Conservation (phyloP, 1,139 yeast species). For the Candida anutae region DNA sequence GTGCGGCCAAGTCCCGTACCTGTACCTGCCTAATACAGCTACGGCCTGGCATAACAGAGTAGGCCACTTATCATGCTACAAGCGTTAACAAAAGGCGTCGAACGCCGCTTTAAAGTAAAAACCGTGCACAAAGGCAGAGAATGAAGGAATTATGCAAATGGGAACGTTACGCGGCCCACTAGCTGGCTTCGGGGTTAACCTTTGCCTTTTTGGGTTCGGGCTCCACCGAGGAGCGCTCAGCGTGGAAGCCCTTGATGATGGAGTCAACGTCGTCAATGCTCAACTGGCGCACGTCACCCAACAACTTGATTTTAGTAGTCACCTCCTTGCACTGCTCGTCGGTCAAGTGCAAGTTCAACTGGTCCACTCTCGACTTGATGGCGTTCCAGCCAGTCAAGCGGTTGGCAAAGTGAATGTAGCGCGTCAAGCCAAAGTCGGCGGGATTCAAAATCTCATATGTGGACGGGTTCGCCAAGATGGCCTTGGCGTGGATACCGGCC, state of each 20-base stretch:
- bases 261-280: slow-evolving; percentile 43
- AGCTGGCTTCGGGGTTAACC: no score
- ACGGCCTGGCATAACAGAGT: no score
- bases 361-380: slow-evolving; percentile 41
- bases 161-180: no score
- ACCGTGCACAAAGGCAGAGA: no score
- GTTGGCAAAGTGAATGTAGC: slow-evolving; percentile 54
- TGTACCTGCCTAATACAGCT: no score
- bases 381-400: slow-evolving; percentile 53
- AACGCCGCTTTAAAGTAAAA: no score
- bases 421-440: slow-evolving; percentile 48
- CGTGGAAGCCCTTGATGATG: slow-evolving; percentile 39
- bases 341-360: slow-evolving; percentile 39
- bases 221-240: slow-evolving; percentile 15
- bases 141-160: no score
- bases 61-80: no score
- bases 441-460: slow-evolving; percentile 53
- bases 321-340: slow-evolving; percentile 53
- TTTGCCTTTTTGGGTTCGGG: slow-evolving; percentile 1
- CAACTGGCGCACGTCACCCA: slow-evolving; percentile 48
- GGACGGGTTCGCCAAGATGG: slow-evolving; percentile 52
- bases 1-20: no score
- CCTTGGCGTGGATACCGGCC: slow-evolving; percentile 58
- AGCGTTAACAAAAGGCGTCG: no score
- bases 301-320: slow-evolving; percentile 44